Conservation (phyloP, 208 protist species). For the Phytomonas sp. region DNA sequence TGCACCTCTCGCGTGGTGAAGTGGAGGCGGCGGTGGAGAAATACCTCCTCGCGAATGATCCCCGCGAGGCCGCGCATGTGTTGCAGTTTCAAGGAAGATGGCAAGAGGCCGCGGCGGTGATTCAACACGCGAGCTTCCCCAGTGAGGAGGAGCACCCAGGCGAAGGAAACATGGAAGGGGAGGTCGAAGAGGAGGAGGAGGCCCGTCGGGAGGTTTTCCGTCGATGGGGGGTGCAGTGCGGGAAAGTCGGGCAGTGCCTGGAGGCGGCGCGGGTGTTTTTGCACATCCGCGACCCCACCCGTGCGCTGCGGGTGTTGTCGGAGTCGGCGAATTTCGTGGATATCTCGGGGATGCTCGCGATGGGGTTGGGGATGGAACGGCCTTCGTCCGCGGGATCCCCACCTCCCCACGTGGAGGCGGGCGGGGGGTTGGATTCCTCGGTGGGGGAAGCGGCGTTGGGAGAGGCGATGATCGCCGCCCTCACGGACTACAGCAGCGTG, state of each 20-base stretch:
- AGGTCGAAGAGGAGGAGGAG: background rate
- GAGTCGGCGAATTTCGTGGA: conserved; percentile 51
- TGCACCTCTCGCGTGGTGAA: conserved; percentile 57
- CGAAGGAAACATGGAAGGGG: too few species aligned
- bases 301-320: conserved; percentile 38
- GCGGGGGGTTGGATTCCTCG: background rate
- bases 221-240: conserved; percentile 55
- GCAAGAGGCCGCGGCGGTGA: conserved; percentile 46
- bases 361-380: conserved; percentile 30
- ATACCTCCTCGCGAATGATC: conserved; percentile 51
- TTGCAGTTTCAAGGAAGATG: conserved; percentile 64
- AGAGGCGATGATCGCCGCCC: conserved; percentile 28
- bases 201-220: conserved; percentile 18
- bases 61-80: conserved; percentile 41
- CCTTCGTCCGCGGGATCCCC: background rate
- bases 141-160: background rate
- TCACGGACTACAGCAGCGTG: conserved; percentile 51
- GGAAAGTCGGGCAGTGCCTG: conserved; percentile 37
- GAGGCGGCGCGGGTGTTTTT: conserved; percentile 40
- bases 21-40: conserved; percentile 70
- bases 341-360: conserved; percentile 54
- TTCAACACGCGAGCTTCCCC: conserved; percentile 4
- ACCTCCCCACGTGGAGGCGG: background rate
- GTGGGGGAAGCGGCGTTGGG: background rate
- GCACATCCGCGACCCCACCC: conserved; percentile 14